Percentiles rank a stretch among this genome's conserved stretches.
phyloP scores from a whole-genome alignment of 2,329 filamentous ascomycete species.

The Fusarium buxicola region DNA sequence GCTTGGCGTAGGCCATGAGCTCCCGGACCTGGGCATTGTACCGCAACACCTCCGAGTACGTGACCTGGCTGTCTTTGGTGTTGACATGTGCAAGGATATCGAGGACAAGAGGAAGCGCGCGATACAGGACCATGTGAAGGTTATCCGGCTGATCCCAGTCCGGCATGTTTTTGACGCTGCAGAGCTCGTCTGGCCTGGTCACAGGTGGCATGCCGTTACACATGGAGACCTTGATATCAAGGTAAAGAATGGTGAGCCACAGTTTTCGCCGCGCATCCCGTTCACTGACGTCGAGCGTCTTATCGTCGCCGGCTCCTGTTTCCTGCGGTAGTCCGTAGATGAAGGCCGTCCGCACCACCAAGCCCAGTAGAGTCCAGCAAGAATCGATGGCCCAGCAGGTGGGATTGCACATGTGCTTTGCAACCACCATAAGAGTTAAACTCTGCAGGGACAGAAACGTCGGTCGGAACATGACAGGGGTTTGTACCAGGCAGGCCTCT shows the following conservation, averaged over 20 bases:
- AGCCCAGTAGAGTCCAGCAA: constrained; percentile 50
- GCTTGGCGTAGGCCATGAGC: constrained; percentile 48
- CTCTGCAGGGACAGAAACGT: constrained; percentile 49
- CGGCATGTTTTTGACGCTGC: constrained; percentile 40
- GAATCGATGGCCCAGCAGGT: constrained; percentile 54
- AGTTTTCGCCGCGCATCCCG: constrained; percentile 47
- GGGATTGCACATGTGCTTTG: constrained; percentile 53
- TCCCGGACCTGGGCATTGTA: constrained; percentile 50
- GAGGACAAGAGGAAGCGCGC: constrained; percentile 49
- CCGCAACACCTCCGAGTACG: constrained; percentile 49
- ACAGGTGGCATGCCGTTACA: constrained; percentile 51
- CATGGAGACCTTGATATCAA: constrained; percentile 53
- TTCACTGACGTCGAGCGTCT: constrained; percentile 42
- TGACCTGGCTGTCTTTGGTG: constrained; percentile 47
- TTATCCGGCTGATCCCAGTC: constrained; percentile 46
- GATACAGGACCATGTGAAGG: constrained; percentile 50
- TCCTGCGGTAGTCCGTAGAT: constrained; percentile 52
- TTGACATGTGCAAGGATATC: constrained; percentile 50
- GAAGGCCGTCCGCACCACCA: constrained; percentile 51
- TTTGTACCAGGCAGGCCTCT: constrained; percentile 53
- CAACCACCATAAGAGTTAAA: constrained; percentile 50
- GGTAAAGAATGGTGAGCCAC: constrained; percentile 52
- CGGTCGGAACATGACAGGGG: constrained; percentile 53
- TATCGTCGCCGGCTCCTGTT: constrained; percentile 39
- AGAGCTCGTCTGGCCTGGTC: constrained; percentile 49